Percentiles rank a stretch among this genome's conserved stretches.
Evolutionary conservation across 2,329 filamentous ascomycete species (phyloP).

Genomic region (Zalaria sp.): DNA sequence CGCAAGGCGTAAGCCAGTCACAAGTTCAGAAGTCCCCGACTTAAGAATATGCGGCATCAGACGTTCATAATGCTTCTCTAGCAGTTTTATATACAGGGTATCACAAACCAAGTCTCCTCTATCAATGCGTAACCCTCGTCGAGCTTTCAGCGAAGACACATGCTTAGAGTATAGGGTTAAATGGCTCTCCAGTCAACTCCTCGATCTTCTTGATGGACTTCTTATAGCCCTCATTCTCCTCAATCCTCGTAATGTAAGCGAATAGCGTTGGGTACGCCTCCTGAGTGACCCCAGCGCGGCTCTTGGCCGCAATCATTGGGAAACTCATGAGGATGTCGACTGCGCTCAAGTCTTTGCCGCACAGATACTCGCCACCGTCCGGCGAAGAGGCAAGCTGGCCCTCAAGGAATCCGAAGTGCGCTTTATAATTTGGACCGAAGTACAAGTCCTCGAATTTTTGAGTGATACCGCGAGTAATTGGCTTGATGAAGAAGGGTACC

Average conservation of each 20-base stretch:
- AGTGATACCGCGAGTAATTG: slow-evolving; percentile 44
- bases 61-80: no score
- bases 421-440: slow-evolving; percentile 32
- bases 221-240: slow-evolving; percentile 31
- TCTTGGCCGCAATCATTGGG: slow-evolving; percentile 30
- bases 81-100: no score
- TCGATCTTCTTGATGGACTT: slow-evolving; percentile 35
- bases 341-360: slow-evolving; percentile 32
- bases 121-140: no score
- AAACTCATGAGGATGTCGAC: slow-evolving; percentile 41
- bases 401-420: slow-evolving; percentile 38
- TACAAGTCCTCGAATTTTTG: slow-evolving; percentile 30
- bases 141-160: no score
- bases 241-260: slow-evolving; percentile 30
- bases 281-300: slow-evolving; percentile 21
- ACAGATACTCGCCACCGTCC: slow-evolving; percentile 35
- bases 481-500: slow-evolving; percentile 55
- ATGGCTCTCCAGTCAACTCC: slow-evolving; percentile 21
- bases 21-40: no score
- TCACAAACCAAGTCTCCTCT: no score
- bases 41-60: no score
- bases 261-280: slow-evolving; percentile 32
- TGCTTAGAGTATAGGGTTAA: not conserved
- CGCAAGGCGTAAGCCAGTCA: no score
- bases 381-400: slow-evolving; percentile 32